Evolutionary conservation across 352 stramenopile genomes (phyloP).

Genomic region (Globisporangium splendens): DNA sequence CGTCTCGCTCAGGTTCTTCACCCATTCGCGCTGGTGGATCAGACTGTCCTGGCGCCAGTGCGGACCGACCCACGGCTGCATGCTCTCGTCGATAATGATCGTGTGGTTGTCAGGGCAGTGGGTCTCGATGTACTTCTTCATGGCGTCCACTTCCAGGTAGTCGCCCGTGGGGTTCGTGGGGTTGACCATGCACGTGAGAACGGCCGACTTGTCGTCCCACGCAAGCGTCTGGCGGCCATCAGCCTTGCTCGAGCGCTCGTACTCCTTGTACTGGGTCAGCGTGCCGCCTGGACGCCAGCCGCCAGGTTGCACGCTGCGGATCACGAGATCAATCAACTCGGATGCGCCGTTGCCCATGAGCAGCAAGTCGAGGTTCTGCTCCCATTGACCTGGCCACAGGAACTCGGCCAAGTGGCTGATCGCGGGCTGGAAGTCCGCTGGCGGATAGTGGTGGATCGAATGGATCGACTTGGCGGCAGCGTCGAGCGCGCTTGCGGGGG

Average conservation of each 20-base stretch:
- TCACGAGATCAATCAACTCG: slow-evolving; percentile 87
- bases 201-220: slow-evolving; percentile 68
- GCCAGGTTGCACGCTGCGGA: slow-evolving; percentile 71
- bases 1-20: slow-evolving; percentile 64
- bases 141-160: slow-evolving; percentile 76
- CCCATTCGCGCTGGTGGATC: slow-evolving; percentile 86
- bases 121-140: slow-evolving; percentile 87
- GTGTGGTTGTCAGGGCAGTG: slow-evolving; percentile 83
- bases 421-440: slow-evolving; percentile 87
- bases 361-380: slow-evolving; percentile 61
- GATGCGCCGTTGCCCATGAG: slow-evolving; percentile 83
- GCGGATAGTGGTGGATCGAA: slow-evolving; percentile 88
- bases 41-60: slow-evolving; percentile 83
- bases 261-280: slow-evolving; percentile 86
- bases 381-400: slow-evolving; percentile 62
- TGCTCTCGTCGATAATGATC: slow-evolving; percentile 90
- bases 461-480: slow-evolving; percentile 68
- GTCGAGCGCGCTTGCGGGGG: slow-evolving; percentile 59
- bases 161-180: slow-evolving; percentile 89
- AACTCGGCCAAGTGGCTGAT: slow-evolving; percentile 87
- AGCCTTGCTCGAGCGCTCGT: slow-evolving; percentile 81
- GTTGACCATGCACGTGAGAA: slow-evolving; percentile 87
- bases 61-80: slow-evolving; percentile 88
- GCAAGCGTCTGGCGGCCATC: slow-evolving; percentile 75
- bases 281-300: slow-evolving; percentile 74